These are phyloP conservation scores for Saraca asoca DNA, from an alignment of 331 rosid genomes.

Conservation along the genomic window DNA sequence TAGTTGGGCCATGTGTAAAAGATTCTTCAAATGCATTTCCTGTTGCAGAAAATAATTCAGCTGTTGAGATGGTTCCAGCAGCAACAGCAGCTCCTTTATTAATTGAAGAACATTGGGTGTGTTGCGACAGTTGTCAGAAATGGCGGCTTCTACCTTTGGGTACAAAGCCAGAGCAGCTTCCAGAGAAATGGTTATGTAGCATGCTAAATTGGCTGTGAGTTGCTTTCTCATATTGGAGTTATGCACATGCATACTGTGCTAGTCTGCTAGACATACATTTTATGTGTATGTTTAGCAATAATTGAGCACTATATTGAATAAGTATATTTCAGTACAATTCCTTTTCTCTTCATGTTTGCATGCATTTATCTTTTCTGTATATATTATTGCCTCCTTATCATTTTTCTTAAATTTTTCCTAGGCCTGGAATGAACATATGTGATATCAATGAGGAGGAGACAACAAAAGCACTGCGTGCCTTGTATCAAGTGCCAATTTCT, in stretches of 20 bases:
- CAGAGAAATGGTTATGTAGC: slow-evolving; percentile 85
- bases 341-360: slow-evolving; percentile 5
- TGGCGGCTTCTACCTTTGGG: slow-evolving; percentile 88
- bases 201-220: slow-evolving; percentile 98
- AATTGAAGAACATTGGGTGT: slow-evolving; percentile 72
- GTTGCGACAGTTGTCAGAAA: slow-evolving; percentile 71
- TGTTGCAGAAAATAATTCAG: slow-evolving; percentile 39
- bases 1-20: slow-evolving; percentile 33
- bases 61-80: slow-evolving; percentile 38
- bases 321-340: slow-evolving; percentile 10
- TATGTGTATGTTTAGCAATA: slow-evolving; percentile 14
- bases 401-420: slow-evolving; percentile 41
- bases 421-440: slow-evolving; percentile 74
- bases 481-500: slow-evolving; percentile 51
- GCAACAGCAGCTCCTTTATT: slow-evolving; percentile 36
- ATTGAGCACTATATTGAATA: slow-evolving; percentile 26
- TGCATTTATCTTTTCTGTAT: not conserved
- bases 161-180: slow-evolving; percentile 65
- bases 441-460: slow-evolving; percentile 66
- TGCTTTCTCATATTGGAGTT: slow-evolving; percentile 40
- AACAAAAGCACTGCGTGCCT: slow-evolving; percentile 47
- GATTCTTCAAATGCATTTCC: slow-evolving; percentile 41
- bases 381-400: slow-evolving; percentile 31
- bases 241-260: slow-evolving; percentile 26
- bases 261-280: slow-evolving; percentile 19